These are phyloP conservation scores for Vigna radiata DNA, from an alignment of 306 rosid genomes.

Conservation along the genomic window DNA sequence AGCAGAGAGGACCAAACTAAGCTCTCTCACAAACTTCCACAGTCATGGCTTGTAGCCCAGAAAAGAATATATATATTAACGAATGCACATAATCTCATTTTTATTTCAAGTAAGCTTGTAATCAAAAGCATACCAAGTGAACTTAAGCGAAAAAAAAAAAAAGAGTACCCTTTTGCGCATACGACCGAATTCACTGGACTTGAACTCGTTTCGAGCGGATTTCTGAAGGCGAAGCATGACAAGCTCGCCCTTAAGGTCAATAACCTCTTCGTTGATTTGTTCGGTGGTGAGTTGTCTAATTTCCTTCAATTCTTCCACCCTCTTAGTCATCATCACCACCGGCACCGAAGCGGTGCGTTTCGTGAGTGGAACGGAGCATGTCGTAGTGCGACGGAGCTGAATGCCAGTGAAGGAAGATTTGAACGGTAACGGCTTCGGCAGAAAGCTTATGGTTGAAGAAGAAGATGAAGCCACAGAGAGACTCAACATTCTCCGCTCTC, in stretches of 20 bases:
- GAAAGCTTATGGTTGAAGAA: conserved; percentile 38
- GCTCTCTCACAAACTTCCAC: neutral
- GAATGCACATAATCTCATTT: neutral
- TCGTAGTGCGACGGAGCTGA: conserved; percentile 14
- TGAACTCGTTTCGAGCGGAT: conserved; percentile 84
- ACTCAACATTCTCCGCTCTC: conserved; percentile 41
- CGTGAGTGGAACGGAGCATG: conserved; percentile 46
- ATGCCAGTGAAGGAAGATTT: conserved; percentile 42
- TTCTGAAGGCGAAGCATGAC: conserved; percentile 86
- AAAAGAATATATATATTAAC: neutral
- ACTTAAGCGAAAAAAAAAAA: neutral
- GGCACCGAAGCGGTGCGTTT: conserved; percentile 49
- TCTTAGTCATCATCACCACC: conserved; percentile 85
- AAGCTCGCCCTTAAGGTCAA: conserved; percentile 93
- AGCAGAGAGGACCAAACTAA: conserved; percentile 18
- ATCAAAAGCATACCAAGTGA: no score
- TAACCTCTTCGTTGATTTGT: conserved; percentile 82
- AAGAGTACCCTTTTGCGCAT: conserved; percentile 86
- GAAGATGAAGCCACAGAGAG: conserved; percentile 43
- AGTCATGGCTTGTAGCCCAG: neutral
- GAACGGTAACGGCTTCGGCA: conserved; percentile 30
- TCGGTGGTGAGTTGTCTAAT: conserved; percentile 69
- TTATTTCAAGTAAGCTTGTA: neutral
- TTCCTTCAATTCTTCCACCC: conserved; percentile 78
- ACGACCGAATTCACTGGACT: conserved; percentile 78